Evolutionary conservation across 345 rosid species (phyloP), one percentile per base, ranked within the genome.

Genomic region (Eucalyptus sp.): DNA sequence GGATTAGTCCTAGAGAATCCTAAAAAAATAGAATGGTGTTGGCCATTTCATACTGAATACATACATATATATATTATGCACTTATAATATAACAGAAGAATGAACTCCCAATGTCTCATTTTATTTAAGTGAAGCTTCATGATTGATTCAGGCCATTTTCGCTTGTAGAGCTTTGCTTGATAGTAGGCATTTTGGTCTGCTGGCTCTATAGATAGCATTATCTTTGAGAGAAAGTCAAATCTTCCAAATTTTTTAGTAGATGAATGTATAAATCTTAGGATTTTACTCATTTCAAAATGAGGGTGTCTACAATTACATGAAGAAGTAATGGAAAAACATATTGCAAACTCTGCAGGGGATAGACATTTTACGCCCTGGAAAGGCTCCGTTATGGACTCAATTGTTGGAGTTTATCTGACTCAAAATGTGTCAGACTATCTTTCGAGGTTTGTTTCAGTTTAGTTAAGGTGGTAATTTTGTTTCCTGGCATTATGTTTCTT

Each of bases 371-470:
- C 83, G 46, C 91, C 88, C 33, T 96, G 98, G 98, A 93, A 93
- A 89, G 96, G 95, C 51, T 95, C 99, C 0, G 96, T 96, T 46
- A 89, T 95, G 62, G 97, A 96, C 87, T 96, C 97, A 12, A 92
- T 93, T 13, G 89, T 95, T 86, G 98, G 99, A 90, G 97, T 95
- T 54, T 93, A 90, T 49, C 87, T 95, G 76, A 96, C 98, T 41
- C 96, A 96, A 29, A 96, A 95, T 90, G 96, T 93, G 22, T 87
- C 95, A 0, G 97, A 96, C 51, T 52, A 31, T 84, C 92, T 91
- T 68, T 96, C 99, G 51, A 95, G 99, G 97, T 95, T 58, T 86
- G 62, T 17, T 62, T 22, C 25, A 90, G 12, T 50, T 27, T 76
- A 3, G 84, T 76, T 20, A 44, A 44, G 84, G 44, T n/a, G 62